These are phyloP conservation scores for Nothophoma quercina DNA, from an alignment of 2,329 filamentous ascomycete genomes.

Conservation along the genomic window DNA sequence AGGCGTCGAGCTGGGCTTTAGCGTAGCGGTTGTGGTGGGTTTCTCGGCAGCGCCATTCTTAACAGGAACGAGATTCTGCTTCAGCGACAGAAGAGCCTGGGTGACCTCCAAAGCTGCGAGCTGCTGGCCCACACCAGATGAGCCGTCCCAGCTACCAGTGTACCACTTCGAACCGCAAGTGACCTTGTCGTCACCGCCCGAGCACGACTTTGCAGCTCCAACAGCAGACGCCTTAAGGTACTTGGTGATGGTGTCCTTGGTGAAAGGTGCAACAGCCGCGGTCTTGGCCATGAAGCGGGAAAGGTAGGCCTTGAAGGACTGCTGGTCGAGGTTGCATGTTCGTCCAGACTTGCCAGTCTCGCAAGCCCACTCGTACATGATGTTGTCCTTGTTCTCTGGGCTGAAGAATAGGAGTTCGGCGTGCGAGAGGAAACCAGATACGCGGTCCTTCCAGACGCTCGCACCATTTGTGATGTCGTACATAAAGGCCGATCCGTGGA, in stretches of 20 bases:
- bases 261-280: constrained; percentile 54
- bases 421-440: constrained; percentile 65
- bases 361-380: constrained; percentile 73
- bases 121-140: constrained; percentile 54
- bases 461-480: constrained; percentile 60
- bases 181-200: constrained; percentile 49
- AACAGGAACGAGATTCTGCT: constrained; percentile 39
- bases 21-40: constrained; percentile 20
- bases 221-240: constrained; percentile 52
- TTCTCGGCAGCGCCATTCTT: constrained; percentile 32
- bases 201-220: constrained; percentile 55
- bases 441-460: constrained; percentile 64
- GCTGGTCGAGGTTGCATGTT: constrained; percentile 74
- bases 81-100: constrained; percentile 51
- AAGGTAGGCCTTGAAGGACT: constrained; percentile 78
- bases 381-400: constrained; percentile 56
- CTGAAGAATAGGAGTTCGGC: constrained; percentile 62
- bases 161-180: constrained; percentile 58
- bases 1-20: constrained; percentile 29
- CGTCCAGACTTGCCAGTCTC: constrained; percentile 57
- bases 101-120: constrained; percentile 55
- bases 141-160: constrained; percentile 52
- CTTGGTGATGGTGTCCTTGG: constrained; percentile 47
- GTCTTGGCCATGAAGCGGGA: constrained; percentile 66
- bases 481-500: constrained; percentile 64